These are phyloP conservation scores for Adansonia madagascariensis DNA, from an alignment of 441 rosid genomes.

Conservation along the genomic window DNA sequence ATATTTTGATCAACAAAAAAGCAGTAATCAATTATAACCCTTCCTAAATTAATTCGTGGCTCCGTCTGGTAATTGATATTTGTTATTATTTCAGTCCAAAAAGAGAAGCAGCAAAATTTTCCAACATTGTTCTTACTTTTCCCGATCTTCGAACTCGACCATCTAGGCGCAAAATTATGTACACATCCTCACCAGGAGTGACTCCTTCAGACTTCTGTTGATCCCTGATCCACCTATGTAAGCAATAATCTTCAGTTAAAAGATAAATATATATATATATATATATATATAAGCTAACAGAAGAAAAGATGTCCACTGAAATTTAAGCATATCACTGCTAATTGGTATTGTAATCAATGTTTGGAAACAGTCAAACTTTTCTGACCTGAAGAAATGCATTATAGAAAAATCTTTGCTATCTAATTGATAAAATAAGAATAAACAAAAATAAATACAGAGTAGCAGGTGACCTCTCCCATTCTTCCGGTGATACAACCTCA, in stretches of 20 bases:
- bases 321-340: conserved; percentile 12
- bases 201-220: conserved; percentile 94
- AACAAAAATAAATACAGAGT: conserved; percentile 19
- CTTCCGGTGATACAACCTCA: conserved; percentile 66
- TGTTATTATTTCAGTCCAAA: neutral
- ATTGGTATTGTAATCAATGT: neutral
- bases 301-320: neutral
- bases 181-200: conserved; percentile 79
- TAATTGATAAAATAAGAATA: neutral
- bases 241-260: conserved; percentile 22
- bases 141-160: conserved; percentile 89
- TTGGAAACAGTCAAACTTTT: conserved; percentile 4
- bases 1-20: neutral
- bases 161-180: conserved; percentile 84
- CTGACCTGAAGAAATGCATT: conserved; percentile 4
- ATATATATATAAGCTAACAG: neutral
- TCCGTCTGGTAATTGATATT: neutral
- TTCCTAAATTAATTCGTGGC: neutral
- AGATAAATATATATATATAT: neutral
- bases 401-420: neutral
- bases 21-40: neutral
- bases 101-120: neutral
- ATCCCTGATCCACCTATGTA: conserved; percentile 83
- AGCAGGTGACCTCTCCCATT: conserved; percentile 87
- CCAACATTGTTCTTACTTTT: conserved; percentile 14